Base-by-base conservation (phyloP, 768 basidiomycete species). In the Podaxis sp. region DNA sequence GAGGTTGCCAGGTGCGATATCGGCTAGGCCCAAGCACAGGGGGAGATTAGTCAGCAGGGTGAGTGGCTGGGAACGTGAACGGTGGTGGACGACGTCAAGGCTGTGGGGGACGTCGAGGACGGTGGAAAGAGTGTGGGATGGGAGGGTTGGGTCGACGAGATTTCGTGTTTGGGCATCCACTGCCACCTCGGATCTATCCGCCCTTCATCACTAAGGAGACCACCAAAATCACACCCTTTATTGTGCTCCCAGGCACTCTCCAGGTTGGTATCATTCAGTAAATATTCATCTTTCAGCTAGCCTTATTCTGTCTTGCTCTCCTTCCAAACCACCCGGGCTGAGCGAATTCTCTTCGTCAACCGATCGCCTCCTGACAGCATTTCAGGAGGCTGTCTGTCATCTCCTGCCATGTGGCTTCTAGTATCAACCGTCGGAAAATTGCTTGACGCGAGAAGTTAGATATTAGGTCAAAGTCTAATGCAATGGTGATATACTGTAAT, bases 121-220 rank as follows among this genome's bases (percentile, higher is more conserved):
- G 43, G 43, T 61, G 64, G 62, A 63, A 27, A 63, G 53, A 22
- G 37, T 22, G 24, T 33, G 29, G 33, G 27, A 55, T 46, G 43
- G 51, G 51, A 51, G 61, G 9, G 19, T 7, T 11, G 1, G 47
- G 47, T n/a, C 3, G 22, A 49, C 47, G 4, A 25, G 33, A 57
- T 53, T 46, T 47, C 55, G 29, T 57, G 61, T 65, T 65, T 63
- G 64, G 54, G 55, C 56, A 47, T 54, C 58, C 53, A 55, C 37
- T 55, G 54, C 54, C 54, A 55, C 27, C 54, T 63, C 67, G 67
- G 67, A 68, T 68, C 65, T 66, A 66, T 33, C 67, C 67, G 67
- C 51, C 51, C 53, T 46, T 46, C 55, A 63, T 67, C 65, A 64
- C 66, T 66, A 67, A 59, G 65, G 66, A 57, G 63, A 66, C 66